Evolutionary conservation across 768 basidiomycete species (phyloP), one percentile per base, ranked within the genome.

Genomic region (Rhodotorula babjevae): DNA sequence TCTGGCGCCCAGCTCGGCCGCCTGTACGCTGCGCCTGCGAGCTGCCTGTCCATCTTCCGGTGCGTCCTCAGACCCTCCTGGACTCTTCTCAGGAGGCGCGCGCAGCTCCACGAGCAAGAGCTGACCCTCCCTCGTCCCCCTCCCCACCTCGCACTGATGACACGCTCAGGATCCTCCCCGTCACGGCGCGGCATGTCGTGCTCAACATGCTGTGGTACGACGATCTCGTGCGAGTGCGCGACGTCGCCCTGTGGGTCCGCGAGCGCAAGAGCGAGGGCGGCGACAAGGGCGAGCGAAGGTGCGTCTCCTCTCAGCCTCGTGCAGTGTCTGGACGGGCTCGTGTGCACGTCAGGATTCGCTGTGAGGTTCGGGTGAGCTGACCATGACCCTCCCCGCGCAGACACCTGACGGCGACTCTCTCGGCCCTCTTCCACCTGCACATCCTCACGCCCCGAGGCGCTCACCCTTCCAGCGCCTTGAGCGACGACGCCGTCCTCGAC

Each of bases 151-250:
- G 25, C 4, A 10, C 42, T n/a, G 58, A 60, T 31, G 58, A 40
- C 21, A 40, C 79, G 8, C 14, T 25, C 50, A 93, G 92, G 65
- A 83, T 95, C 36, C 82, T 96, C 50, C 87, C 86, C 4, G 87
- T 90, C 29, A 79, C 93, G 31, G 90, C 93, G 78, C 85, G 91
- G 67, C 93, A 95, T 79, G 83, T 94, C 40, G 86, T 92, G 46
- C 90, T 94, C 88, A 91, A 89, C 79, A 79, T 93, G 65, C 83
- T 95, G 15, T 96, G 93, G 93, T 84, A 93, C 42, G 93, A 95
- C 78, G 85, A 87, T 33, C 82, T 88, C 9, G 87, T 92, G 62
- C 83, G 86, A 2, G 81, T 83, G n/a, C 11, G 86, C 27, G 92
- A 92, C 90, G 88, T 92, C 33, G 84, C 86, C 44, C 86, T 85